Evolutionary conservation across 2,329 filamentous ascomycete species (phyloP), one percentile per base, ranked within the genome.

Genomic region (Ophiosphaerella narmari): DNA sequence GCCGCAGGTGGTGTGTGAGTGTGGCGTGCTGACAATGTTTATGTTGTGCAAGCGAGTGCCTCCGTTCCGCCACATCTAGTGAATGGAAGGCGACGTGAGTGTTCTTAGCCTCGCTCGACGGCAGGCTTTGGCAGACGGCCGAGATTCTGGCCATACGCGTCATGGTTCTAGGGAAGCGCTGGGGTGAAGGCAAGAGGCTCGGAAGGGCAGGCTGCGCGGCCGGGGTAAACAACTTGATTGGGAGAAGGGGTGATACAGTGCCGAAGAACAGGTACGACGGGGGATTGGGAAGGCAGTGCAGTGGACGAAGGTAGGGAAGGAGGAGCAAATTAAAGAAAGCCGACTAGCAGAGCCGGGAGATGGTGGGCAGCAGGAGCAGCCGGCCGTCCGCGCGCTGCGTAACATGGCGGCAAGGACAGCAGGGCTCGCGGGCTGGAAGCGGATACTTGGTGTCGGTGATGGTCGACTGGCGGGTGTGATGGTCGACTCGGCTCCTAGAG

Each of bases 231-330:
- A 36, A 16, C 36, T 34, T 29, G 42, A 39, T 43, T 24, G 50
- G 42, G 35, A 37, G 54, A 57, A 46, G 44, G 31, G 34, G 54
- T 54, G n/a, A 44, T 45, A 47, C 52, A 55, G 39, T 35, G 31
- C 37, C 32, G 21, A 24, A 16, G 12, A 29, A 43, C 39, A 34
- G 40, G 38, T 56, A 43, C 45, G 41, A 44, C 47, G 18, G 14
- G n/a, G 31, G 26, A 11, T 9, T 29, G 26, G 11, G 26, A 29
- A 8, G 26, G 7, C 26, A 29, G 26, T 29, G 26, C 26, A 11
- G 26, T 29, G 26, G 26, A 9, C 6, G 26, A 29, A 29, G 26
- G 18, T 21, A 21, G 18, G 18, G 18, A 21, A 29, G 26, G 26
- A 8, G 26, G 26, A 11, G 26, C 26, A 29, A 29, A 29, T 29